These are phyloP conservation scores for Leccinum aurantiacum DNA, from an alignment of 768 basidiomycete species.

Conservation along the genomic window DNA sequence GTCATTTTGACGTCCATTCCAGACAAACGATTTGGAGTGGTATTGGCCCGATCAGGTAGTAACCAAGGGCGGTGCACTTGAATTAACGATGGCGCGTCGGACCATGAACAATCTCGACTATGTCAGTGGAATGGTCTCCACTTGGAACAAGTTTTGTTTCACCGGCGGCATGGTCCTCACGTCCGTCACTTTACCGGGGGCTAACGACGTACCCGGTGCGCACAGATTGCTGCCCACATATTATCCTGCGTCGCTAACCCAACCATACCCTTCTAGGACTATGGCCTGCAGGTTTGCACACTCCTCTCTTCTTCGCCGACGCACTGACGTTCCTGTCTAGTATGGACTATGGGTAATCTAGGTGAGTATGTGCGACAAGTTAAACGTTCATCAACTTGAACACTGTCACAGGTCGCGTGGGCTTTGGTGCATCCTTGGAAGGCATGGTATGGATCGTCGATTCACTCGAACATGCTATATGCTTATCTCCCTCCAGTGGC, in stretches of 20 bases:
- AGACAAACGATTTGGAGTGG: constrained; percentile 84
- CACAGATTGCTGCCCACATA: not conserved
- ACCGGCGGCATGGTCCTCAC: constrained; percentile 80
- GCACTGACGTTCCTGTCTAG: constrained; percentile 22
- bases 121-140: constrained; percentile 65
- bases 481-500: constrained; percentile 51
- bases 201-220: constrained; percentile 48
- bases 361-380: constrained; percentile 36
- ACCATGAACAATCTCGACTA: constrained; percentile 71
- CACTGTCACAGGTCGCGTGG: constrained; percentile 60
- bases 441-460: constrained; percentile 56
- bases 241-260: not conserved
- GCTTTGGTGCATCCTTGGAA: constrained; percentile 84
- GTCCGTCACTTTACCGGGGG: constrained; percentile 70
- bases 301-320: not conserved
- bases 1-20: constrained; percentile 1
- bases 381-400: not conserved
- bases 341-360: constrained; percentile 82
- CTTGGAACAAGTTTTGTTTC: constrained; percentile 93
- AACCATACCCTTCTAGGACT: constrained; percentile 41
- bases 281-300: constrained; percentile 61
- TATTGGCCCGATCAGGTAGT: constrained; percentile 80
- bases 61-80: constrained; percentile 70
- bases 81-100: constrained; percentile 70
- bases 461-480: constrained; percentile 2